Evolutionary conservation across 257 asterid species (phyloP).

Genomic region (Solanum etuberosum): DNA sequence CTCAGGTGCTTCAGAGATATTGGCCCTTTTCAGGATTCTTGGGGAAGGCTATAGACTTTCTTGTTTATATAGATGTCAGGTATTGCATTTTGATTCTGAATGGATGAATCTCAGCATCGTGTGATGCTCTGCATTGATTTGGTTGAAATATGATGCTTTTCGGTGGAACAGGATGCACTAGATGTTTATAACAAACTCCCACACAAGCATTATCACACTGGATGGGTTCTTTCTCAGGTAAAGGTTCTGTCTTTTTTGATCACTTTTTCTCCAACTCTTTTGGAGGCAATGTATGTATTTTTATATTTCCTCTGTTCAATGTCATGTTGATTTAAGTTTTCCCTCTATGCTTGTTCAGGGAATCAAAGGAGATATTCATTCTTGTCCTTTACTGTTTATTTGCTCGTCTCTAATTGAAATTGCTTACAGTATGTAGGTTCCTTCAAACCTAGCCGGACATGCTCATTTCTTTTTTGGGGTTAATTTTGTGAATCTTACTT

Average conservation of each 20-base stretch:
- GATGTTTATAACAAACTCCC: conserved; percentile 63
- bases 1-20: conserved; percentile 65
- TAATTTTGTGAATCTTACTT: neutral
- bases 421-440: neutral
- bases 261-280: neutral
- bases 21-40: conserved; percentile 65
- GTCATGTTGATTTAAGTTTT: neutral
- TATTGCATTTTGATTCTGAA: conserved; percentile 13
- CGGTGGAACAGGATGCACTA: conserved; percentile 71
- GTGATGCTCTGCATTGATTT: neutral
- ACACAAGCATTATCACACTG: conserved; percentile 81
- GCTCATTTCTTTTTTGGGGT: neutral
- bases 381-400: neutral
- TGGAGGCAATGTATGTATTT: neutral
- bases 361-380: neutral
- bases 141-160: neutral
- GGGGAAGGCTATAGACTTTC: conserved; percentile 93
- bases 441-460: neutral
- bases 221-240: conserved; percentile 97
- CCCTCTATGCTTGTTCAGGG: neutral
- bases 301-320: neutral
- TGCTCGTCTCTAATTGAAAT: neutral
- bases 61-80: conserved; percentile 82
- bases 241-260: neutral
- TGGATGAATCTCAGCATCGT: neutral